Evolutionary conservation across 306 rosid species (phyloP).

Genomic region (Fragaria nilgerrensis): DNA sequence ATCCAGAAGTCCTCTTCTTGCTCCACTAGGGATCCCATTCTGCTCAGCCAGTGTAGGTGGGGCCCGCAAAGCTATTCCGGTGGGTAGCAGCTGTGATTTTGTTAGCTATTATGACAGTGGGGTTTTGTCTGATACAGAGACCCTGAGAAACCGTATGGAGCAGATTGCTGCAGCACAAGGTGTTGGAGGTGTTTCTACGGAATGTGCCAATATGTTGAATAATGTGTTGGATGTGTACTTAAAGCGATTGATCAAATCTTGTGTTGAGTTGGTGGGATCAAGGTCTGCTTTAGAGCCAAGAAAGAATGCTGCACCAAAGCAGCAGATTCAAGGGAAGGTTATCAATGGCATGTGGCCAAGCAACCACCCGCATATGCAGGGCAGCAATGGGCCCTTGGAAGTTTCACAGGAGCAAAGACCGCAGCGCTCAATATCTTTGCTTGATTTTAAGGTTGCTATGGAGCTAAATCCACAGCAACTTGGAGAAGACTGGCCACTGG

Average conservation of each 20-base stretch:
- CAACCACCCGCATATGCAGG: conserved; percentile 62
- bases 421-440: conserved; percentile 58
- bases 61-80: conserved; percentile 72
- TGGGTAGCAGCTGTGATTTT: conserved; percentile 50
- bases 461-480: conserved; percentile 93
- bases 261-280: conserved; percentile 77
- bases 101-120: conserved; percentile 58
- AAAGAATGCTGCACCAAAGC: conserved; percentile 53
- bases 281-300: conserved; percentile 55
- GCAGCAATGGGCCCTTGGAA: conserved; percentile 41
- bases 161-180: conserved; percentile 88
- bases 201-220: conserved; percentile 78
- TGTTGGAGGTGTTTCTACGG: conserved; percentile 78
- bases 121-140: conserved; percentile 70
- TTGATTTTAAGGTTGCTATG: conserved; percentile 96
- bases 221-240: conserved; percentile 71
- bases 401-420: conserved; percentile 48
- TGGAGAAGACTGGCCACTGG: conserved; percentile 97
- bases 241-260: conserved; percentile 80
- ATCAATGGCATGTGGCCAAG: conserved; percentile 80
- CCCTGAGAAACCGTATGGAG: conserved; percentile 82
- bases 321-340: conserved; percentile 72
- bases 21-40: conserved; percentile 92
- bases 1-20: conserved; percentile 64
- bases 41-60: conserved; percentile 91